Evolutionary conservation across 2,329 filamentous ascomycete genomes (phyloP).

Genomic region (Penicillium corylophilum): DNA sequence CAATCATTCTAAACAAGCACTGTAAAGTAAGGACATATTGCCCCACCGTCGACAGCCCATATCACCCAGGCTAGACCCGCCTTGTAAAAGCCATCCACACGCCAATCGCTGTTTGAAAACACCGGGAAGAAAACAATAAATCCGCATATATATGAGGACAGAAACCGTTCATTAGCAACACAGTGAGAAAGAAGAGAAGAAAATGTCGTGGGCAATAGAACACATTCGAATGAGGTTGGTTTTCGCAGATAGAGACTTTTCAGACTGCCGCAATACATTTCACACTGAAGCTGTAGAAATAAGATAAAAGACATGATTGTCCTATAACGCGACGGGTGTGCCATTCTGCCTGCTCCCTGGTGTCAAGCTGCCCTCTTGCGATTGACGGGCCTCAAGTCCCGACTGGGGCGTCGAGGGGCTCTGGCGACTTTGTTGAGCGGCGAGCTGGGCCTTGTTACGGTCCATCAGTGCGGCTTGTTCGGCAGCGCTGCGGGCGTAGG

Average conservation of each 20-base stretch:
- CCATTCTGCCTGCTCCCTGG: conserved; percentile 34
- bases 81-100: conserved; percentile 25
- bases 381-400: conserved; percentile 24
- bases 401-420: conserved; percentile 38
- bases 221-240: neutral
- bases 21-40: conserved; percentile 10
- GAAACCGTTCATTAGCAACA: conserved; percentile 20
- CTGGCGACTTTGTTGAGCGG: conserved; percentile 32
- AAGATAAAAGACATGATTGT: neutral
- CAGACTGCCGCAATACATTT: neutral
- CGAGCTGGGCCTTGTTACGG: conserved; percentile 39
- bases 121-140: conserved; percentile 17
- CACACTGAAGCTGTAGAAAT: neutral
- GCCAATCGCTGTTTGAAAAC: conserved; percentile 25
- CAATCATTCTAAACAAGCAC: conserved; percentile 8
- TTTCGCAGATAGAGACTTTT: neutral
- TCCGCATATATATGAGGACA: conserved; percentile 7
- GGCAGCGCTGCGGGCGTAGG: conserved; percentile 40
- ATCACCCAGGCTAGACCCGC: conserved; percentile 18
- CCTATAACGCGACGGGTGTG: conserved; percentile 28
- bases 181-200: conserved; percentile 6
- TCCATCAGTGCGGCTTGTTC: conserved; percentile 43
- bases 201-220: neutral
- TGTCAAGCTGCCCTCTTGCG: conserved; percentile 38
- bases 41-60: conserved; percentile 13